A percentile compares a stretch with the other conserved stretches of the same genome.
Evolutionary conservation across 805 yeast species (phyloP).

Genomic region (Lipomyces starkeyi): DNA sequence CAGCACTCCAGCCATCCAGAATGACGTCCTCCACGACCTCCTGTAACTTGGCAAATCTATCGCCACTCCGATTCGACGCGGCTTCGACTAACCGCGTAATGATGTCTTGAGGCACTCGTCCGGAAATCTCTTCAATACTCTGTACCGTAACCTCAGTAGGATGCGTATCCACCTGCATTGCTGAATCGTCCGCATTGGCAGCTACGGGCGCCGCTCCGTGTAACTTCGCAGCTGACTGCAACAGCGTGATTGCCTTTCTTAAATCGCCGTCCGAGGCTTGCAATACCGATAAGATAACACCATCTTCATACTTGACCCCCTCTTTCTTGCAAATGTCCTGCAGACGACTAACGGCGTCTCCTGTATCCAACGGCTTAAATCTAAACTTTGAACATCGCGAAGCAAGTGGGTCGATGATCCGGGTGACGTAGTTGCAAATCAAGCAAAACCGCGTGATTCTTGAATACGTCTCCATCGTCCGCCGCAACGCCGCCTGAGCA

Average conservation of each 20-base stretch:
- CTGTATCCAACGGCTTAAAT: slow-evolving; percentile 75
- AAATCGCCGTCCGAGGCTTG: slow-evolving; percentile 86
- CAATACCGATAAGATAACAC: slow-evolving; percentile 68
- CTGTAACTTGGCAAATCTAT: slow-evolving; percentile 41
- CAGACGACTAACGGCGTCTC: slow-evolving; percentile 72
- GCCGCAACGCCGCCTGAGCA: slow-evolving; percentile 92
- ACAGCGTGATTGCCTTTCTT: slow-evolving; percentile 86
- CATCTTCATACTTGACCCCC: slow-evolving; percentile 53
- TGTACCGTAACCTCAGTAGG: slow-evolving; percentile 53
- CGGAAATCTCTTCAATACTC: slow-evolving; percentile 74
- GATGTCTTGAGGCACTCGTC: slow-evolving; percentile 63
- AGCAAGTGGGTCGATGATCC: slow-evolving; percentile 95
- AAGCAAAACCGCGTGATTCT: slow-evolving; percentile 90
- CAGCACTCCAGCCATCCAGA: slow-evolving; percentile 79
- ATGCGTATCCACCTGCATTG: slow-evolving; percentile 47
- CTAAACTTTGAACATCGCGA: slow-evolving; percentile 96
- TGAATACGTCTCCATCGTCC: slow-evolving; percentile 93
- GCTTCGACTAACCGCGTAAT: slow-evolving; percentile 53
- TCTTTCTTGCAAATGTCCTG: slow-evolving; percentile 63
- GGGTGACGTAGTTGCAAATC: slow-evolving; percentile 93
- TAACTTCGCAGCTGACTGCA: slow-evolving; percentile 81
- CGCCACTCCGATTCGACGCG: slow-evolving; percentile 32
- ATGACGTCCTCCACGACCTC: slow-evolving; percentile 57
- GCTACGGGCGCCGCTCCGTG: slow-evolving; percentile 47
- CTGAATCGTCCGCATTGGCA: slow-evolving; percentile 45